Base-by-base conservation (phyloP, 257 asterid species). In the Ophiorrhiza pumila region DNA sequence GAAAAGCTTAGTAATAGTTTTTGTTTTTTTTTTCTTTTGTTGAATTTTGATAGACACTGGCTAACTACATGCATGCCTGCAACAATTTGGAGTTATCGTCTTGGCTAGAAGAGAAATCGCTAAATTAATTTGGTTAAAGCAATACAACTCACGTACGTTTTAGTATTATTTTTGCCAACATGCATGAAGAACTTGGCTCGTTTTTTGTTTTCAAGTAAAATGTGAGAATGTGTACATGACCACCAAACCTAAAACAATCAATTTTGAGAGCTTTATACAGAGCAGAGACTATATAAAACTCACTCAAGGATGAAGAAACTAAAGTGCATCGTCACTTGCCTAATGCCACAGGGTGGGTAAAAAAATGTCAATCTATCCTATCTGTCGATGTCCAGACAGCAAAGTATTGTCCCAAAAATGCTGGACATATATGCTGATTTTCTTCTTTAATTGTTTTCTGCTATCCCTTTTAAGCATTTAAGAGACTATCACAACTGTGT, bases 371-470 rank as follows among this genome's bases (percentile, higher is more conserved):
- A 52, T 69, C 74, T 20, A 69, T 53, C 49, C 43, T 1, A 23
- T 50, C 34, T 69, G 65, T 18, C 74, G 53, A 69, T 69, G 41
- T 69, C 47, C 27, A n/a, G 53, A 69, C 53, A 69, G 65, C 55
- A 65, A 35, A 13, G 49, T 9, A n/a, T 53, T 69, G 65, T 69
- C 74, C 47, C 65, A 37, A 25, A 69, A 69, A 22, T 34, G 20
- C 34, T 12, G 20, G 62, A 34, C 74, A 69, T 50, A 25, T 23
- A 18, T 25, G 65, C 35, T 55, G 17, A 25, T 53, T 37, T 23
- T 20, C 46, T 12, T 35, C 31, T 69, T n/a, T n/a, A n/a, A n/a
- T n/a, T 37, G 61, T 68, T 47, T 37, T 50, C 45, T 0, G 7
- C 20, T 69, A 34, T 37, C 29, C n/a, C 62, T 25, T 69, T 35